Percentiles rank a stretch among this genome's conserved stretches.
These are phyloP conservation scores for Ulota crispa DNA, from an alignment of 225 moss, liverwort and hornwort species.

Conservation along the genomic window DNA sequence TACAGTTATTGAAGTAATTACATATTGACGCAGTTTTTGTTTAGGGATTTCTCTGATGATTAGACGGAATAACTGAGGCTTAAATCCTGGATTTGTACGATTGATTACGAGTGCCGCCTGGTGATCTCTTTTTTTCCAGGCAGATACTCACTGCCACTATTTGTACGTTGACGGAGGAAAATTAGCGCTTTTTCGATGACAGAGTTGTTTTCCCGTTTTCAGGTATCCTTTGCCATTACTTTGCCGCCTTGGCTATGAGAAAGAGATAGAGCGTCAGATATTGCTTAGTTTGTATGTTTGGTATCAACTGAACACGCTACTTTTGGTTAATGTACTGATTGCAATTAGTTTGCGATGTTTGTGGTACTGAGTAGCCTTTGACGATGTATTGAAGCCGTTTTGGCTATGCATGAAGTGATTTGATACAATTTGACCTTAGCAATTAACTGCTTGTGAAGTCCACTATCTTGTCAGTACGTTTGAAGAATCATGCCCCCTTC, in stretches of 20 bases:
- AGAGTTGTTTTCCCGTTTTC: constrained; percentile 22
- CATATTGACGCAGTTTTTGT: neutral
- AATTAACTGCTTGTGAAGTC: neutral
- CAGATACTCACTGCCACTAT: constrained; percentile 10
- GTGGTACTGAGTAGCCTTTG: neutral
- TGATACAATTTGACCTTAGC: constrained; percentile 1
- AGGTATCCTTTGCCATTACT: constrained; percentile 21
- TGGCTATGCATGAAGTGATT: constrained; percentile 1
- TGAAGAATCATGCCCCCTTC: neutral
- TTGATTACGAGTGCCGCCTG: neutral
- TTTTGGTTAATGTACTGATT: neutral
- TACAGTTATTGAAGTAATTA: constrained; percentile 19
- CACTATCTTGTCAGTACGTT: neutral
- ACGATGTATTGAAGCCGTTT: neutral
- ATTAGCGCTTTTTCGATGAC: constrained; percentile 1
- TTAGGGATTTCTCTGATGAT: neutral
- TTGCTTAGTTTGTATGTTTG: constrained; percentile 18
- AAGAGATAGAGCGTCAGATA: constrained; percentile 18
- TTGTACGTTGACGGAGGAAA: neutral
- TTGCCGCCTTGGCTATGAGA: neutral
- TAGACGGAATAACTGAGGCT: neutral
- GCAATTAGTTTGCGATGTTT: neutral
- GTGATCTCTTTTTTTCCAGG: constrained; percentile 17
- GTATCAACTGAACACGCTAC: constrained; percentile 6
- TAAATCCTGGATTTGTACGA: constrained; percentile 2